Evolutionary conservation across 257 asterid genomes (phyloP).

Genomic region (Coffea canephora): DNA sequence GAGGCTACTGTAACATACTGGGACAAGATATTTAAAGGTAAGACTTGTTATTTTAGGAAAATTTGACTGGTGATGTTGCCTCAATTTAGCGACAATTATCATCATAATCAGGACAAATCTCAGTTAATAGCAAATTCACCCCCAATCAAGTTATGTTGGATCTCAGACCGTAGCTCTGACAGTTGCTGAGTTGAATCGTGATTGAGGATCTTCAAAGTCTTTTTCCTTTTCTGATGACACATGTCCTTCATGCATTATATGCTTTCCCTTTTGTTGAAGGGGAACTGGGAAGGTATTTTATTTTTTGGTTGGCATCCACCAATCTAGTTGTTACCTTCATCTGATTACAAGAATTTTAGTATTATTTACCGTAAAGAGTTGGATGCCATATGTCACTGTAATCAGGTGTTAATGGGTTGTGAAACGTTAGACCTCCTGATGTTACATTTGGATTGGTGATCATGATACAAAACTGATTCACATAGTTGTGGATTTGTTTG

Average conservation of each 20-base stretch:
- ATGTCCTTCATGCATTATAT: not conserved
- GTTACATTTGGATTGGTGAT: not conserved
- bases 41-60: not conserved
- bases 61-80: not conserved
- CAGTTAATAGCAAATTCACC: not conserved
- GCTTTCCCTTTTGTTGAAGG: not conserved
- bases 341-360: not conserved
- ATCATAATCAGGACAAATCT: not conserved
- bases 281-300: not conserved
- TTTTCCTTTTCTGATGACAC: not conserved
- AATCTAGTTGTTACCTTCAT: not conserved
- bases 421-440: not conserved
- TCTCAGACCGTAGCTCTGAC: not conserved
- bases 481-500: slow-evolving; percentile 1
- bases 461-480: not conserved
- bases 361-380: not conserved
- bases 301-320: not conserved
- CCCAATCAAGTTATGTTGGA: not conserved
- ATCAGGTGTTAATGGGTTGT: not conserved
- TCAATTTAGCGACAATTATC: too few relatives aligned
- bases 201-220: not conserved
- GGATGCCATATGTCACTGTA: not conserved
- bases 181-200: not conserved
- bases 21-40: too few relatives aligned
- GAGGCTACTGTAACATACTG: not conserved